Base-by-base conservation (phyloP, 805 yeast species). In the Sungouiozyma intestinalis region DNA sequence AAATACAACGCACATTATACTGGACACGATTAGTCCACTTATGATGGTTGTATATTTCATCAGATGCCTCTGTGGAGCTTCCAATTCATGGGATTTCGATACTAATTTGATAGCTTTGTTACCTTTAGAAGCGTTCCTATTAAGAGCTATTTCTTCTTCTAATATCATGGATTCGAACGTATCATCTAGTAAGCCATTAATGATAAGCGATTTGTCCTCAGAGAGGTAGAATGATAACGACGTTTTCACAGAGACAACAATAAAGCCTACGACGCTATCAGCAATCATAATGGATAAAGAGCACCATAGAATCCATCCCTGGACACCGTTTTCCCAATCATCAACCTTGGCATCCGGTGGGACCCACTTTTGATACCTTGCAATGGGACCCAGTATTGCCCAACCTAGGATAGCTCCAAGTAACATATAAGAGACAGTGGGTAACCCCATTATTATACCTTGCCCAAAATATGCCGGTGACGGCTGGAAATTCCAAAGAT, bases 381-480 rank as follows among this genome's bases (percentile, higher is more conserved):
- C 78, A 45, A 85, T 45, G 3, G 97, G 97, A 0, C 92, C 90
- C n/a, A 90, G 65, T 1, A 90, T 63, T 0, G 76, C 95, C 98
- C 98, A 90, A 0, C 98, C 98, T 3, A 88, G 55, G 1, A 90
- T 48, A 17, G 94, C 79, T 2, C 98, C 98, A 50, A 86, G 72
- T 35, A 90, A 64, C 98, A 90, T 90, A 48, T 87, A 83, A 8
- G 85, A 71, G 0, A 87, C 94, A 0, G 97, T 87, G 1, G 88
- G 85, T 6, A 87, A 66, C 0, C 98, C 98, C 98, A 90, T 90
- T 44, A 90, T 90, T 34, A 92, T 86, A 3, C 98, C 98, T 62
- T 90, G 98, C 2, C 98, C 98, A 31, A 92, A 74, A 58, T 90
- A 90, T 0, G 97, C 97, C 0, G 98, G 98, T 0, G 96, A 86